A percentile compares a stretch with the other conserved stretches of the same genome.
Conservation (phyloP, 768 basidiomycete genomes). For the Hirschioporus abietinus region DNA sequence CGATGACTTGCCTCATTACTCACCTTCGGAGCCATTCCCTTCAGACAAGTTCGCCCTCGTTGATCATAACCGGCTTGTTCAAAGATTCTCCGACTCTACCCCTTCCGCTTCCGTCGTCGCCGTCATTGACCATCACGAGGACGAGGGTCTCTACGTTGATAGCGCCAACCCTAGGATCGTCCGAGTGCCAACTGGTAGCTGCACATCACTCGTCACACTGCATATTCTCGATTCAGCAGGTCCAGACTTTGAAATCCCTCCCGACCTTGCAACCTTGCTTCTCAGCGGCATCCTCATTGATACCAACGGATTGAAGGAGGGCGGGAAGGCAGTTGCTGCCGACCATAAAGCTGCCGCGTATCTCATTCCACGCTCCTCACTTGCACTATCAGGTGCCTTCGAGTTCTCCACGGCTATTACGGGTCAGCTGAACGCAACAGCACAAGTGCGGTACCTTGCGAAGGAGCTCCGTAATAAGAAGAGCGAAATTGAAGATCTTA, state of each 20-base stretch:
- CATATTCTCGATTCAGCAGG: constrained; percentile 22
- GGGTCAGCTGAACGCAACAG: background rate
- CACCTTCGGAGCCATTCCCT: constrained; percentile 36
- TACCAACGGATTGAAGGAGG: constrained; percentile 70
- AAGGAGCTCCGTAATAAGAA: constrained; percentile 53
- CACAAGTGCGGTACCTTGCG: constrained; percentile 42
- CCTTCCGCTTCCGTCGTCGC: constrained; percentile 54
- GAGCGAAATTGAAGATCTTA: constrained; percentile 59
- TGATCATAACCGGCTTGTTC: constrained; percentile 78
- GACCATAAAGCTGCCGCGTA: constrained; percentile 63
- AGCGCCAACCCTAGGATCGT: constrained; percentile 63
- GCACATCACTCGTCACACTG: constrained; percentile 59
- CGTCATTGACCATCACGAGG: constrained; percentile 88
- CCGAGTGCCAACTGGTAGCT: constrained; percentile 64
- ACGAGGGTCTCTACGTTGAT: constrained; percentile 64
- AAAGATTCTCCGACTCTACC: constrained; percentile 35
- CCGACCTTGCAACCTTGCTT: constrained; percentile 69
- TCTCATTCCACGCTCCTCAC: constrained; percentile 55
- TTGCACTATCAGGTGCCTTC: constrained; percentile 24
- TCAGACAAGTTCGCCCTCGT: constrained; percentile 71
- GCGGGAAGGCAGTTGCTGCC: constrained; percentile 65
- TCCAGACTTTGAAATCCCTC: constrained; percentile 32
- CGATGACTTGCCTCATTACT: constrained; percentile 47
- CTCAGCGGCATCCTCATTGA: constrained; percentile 82
- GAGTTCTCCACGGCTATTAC: background rate